phyloP scores from a whole-genome alignment of 2,329 filamentous ascomycete genomes.

The Colletotrichum sp. region DNA sequence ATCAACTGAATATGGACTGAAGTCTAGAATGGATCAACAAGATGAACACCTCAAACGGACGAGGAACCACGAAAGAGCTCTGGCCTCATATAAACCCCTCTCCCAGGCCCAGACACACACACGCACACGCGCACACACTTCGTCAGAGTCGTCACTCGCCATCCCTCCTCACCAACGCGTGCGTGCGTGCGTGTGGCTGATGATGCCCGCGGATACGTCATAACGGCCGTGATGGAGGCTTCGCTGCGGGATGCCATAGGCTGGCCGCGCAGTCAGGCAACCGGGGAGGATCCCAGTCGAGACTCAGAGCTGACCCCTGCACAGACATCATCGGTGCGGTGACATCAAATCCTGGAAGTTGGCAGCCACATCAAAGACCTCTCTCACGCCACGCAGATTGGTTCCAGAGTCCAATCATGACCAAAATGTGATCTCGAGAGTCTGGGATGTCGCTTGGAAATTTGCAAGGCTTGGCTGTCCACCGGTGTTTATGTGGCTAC shows the following conservation, averaged over 20 bases:
- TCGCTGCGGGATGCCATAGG: constrained; percentile 15
- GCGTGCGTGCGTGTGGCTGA: constrained; percentile 15
- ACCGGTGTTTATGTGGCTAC: not conserved
- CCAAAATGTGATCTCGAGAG: not conserved
- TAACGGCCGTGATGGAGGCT: constrained; percentile 18
- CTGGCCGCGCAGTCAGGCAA: not conserved
- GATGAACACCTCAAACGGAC: constrained; percentile 2
- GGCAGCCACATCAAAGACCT: constrained; percentile 12
- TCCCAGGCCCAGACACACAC: not conserved
- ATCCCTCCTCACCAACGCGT: constrained; percentile 1
- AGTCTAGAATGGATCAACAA: constrained; percentile 3
- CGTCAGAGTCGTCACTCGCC: constrained; percentile 15
- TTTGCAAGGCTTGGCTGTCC: not conserved
- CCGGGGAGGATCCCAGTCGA: constrained; percentile 5
- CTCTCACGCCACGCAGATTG: not conserved
- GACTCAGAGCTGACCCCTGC: constrained; percentile 2
- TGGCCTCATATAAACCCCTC: constrained; percentile 7
- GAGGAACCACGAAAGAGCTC: not conserved
- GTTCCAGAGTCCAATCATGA: not conserved
- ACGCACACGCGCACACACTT: not conserved
- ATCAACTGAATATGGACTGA: not conserved
- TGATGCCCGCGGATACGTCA: constrained; percentile 17
- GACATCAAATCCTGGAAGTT: constrained; percentile 16
- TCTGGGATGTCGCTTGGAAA: not conserved
- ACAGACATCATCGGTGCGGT: constrained; percentile 1